Conservation (phyloP, 208 protist genomes). For the Trypanosoma rangeli region DNA sequence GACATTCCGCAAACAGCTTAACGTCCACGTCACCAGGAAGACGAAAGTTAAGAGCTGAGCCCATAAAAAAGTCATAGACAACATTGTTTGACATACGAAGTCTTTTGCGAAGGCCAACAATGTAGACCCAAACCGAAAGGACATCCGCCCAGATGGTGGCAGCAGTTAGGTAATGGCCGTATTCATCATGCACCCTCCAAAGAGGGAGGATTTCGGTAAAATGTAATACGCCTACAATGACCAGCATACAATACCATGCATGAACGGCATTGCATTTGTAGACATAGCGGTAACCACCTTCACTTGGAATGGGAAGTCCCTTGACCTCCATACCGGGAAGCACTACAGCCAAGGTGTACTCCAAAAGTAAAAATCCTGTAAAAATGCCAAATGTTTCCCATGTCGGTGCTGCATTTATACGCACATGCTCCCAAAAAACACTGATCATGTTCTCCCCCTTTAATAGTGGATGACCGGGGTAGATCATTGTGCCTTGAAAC, state of each 20-base stretch:
- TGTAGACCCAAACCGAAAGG: conserved; percentile 73
- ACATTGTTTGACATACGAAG: conserved; percentile 90
- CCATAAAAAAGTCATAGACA: conserved; percentile 97
- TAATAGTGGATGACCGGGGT: conserved; percentile 73
- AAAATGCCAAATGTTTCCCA: conserved; percentile 49
- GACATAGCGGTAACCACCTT: conserved; percentile 73
- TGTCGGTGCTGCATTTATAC: conserved; percentile 50
- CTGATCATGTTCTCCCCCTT: conserved; percentile 50
- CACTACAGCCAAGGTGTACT: conserved; percentile 76
- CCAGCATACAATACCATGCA: conserved; percentile 84
- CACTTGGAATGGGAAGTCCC: conserved; percentile 81
- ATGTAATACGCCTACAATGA: conserved; percentile 62
- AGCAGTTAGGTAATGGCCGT: conserved; percentile 73
- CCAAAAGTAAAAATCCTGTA: conserved; percentile 66
- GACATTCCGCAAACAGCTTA: conserved; percentile 93
- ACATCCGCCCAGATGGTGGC: conserved; percentile 82
- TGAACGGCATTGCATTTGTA: conserved; percentile 91
- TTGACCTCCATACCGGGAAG: conserved; percentile 79
- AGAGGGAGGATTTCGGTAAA: conserved; percentile 69
- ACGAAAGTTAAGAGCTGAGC: conserved; percentile 82
- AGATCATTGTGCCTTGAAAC: conserved; percentile 82
- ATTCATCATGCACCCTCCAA: conserved; percentile 58
- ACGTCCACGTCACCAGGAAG: conserved; percentile 92
- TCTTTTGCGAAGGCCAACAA: conserved; percentile 49
- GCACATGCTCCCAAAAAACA: conserved; percentile 54